A percentile compares a stretch with the other conserved stretches of the same genome.
Evolutionary conservation across 345 rosid genomes (phyloP).

Genomic region (Murraya paniculata): DNA sequence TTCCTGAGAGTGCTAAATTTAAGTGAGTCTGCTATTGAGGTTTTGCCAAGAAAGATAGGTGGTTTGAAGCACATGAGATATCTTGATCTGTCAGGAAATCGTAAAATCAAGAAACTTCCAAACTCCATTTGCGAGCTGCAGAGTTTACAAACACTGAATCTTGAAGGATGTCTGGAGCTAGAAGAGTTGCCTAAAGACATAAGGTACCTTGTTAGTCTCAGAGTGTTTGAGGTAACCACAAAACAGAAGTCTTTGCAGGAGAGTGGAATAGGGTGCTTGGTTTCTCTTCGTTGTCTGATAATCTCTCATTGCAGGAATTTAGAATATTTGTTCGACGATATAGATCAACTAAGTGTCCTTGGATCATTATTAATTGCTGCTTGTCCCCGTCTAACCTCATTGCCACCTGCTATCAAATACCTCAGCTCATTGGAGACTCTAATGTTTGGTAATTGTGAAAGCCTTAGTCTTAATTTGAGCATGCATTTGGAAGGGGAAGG

Average conservation of each 20-base stretch:
- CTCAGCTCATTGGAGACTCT: constrained; percentile 20
- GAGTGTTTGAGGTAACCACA: background rate
- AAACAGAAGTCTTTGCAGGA: background rate
- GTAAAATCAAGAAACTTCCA: background rate
- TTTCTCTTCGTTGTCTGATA: background rate
- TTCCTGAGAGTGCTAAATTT: constrained; percentile 17
- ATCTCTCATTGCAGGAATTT: background rate
- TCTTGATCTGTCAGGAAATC: background rate
- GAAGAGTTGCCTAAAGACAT: constrained; percentile 14
- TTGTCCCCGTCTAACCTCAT: constrained; percentile 15
- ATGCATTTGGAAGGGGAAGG: background rate
- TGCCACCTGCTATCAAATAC: constrained; percentile 12
- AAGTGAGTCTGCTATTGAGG: background rate
- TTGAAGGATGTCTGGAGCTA: background rate
- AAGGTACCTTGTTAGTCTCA: constrained; percentile 13
- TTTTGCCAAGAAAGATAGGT: constrained; percentile 12
- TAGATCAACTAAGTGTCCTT: constrained; percentile 17
- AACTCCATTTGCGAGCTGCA: background rate
- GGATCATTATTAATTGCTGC: background rate
- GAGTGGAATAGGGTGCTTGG: background rate
- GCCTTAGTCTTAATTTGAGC: constrained; percentile 7
- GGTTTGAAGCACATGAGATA: constrained; percentile 24
- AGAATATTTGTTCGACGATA: constrained; percentile 18
- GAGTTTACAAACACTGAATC: background rate
- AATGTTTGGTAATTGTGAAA: constrained; percentile 6